Percentiles rank a stretch among this genome's conserved stretches.
These are phyloP conservation scores for Leishmania mexicana DNA, from an alignment of 208 protist species.

Conservation along the genomic window DNA sequence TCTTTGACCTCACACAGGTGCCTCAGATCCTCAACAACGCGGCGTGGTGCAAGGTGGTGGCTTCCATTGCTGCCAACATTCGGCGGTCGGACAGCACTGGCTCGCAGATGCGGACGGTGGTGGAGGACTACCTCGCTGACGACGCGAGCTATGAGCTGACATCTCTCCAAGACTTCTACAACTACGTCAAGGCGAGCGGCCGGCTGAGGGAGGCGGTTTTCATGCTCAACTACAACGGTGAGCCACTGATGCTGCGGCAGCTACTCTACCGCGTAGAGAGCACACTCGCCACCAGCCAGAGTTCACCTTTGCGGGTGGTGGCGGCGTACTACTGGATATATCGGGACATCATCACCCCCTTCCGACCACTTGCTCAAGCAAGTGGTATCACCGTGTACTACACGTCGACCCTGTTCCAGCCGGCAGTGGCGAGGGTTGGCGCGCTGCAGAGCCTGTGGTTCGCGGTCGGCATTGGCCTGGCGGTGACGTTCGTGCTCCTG, in stretches of 20 bases:
- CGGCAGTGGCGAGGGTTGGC: constrained; percentile 28
- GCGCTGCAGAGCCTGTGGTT: constrained; percentile 51
- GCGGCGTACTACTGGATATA: constrained; percentile 27
- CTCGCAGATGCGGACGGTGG: constrained; percentile 10
- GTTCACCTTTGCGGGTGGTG: constrained; percentile 6
- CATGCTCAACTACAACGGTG: neutral
- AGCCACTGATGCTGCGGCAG: constrained; percentile 9
- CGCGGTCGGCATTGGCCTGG: constrained; percentile 45
- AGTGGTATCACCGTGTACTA: constrained; percentile 15
- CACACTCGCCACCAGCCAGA: constrained; percentile 13
- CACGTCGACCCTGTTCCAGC: constrained; percentile 32
- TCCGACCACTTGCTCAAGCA: neutral
- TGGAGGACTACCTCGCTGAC: constrained; percentile 40
- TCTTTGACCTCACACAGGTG: constrained; percentile 36
- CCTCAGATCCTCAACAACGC: neutral
- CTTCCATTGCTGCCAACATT: neutral
- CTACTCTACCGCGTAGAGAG: constrained; percentile 28
- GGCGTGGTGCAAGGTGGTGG: constrained; percentile 15
- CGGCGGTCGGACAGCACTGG: constrained; percentile 6
- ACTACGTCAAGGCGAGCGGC: constrained; percentile 19
- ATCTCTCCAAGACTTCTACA: constrained; percentile 27
- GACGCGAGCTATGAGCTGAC: neutral
- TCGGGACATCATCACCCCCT: constrained; percentile 1
- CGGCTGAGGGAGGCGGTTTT: constrained; percentile 39
- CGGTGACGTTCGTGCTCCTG: constrained; percentile 39